Conservation (phyloP, 768 basidiomycete genomes). For the Hericium erinaceus region DNA sequence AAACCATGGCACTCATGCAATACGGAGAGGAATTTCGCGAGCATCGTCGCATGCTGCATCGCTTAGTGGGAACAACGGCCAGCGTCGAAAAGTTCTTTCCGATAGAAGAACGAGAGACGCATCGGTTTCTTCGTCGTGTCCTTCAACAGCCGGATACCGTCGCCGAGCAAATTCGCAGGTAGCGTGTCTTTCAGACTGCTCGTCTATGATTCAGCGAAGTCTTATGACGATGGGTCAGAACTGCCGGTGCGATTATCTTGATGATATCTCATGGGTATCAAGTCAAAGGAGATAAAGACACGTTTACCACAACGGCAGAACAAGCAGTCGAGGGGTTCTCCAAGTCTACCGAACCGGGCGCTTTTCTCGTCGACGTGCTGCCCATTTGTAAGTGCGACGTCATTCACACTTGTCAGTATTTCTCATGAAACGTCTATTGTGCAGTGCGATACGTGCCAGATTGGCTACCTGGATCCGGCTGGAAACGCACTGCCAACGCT, state of each 20-base stretch:
- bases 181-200: background rate
- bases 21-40: conserved; percentile 12
- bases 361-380: background rate
- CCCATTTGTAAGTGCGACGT: background rate
- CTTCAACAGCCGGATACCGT: conserved; percentile 10
- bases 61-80: conserved; percentile 9
- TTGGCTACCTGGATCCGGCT: background rate
- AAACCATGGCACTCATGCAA: conserved; percentile 10
- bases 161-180: conserved; percentile 13
- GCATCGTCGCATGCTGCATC: conserved; percentile 11
- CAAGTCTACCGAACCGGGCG: background rate
- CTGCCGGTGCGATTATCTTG: background rate
- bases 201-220: background rate
- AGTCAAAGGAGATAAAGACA: background rate
- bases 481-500: no score
- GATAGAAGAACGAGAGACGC: conserved; percentile 11
- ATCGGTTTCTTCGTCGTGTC: conserved; percentile 6
- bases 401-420: background rate
- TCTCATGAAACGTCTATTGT: no score
- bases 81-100: conserved; percentile 12
- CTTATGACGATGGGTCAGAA: background rate
- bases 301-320: background rate
- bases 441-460: background rate
- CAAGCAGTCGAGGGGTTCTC: background rate
- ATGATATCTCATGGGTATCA: conserved; percentile 1